Base-by-base conservation (phyloP, 345 rosid genomes). In the Pelargonium nanum region DNA sequence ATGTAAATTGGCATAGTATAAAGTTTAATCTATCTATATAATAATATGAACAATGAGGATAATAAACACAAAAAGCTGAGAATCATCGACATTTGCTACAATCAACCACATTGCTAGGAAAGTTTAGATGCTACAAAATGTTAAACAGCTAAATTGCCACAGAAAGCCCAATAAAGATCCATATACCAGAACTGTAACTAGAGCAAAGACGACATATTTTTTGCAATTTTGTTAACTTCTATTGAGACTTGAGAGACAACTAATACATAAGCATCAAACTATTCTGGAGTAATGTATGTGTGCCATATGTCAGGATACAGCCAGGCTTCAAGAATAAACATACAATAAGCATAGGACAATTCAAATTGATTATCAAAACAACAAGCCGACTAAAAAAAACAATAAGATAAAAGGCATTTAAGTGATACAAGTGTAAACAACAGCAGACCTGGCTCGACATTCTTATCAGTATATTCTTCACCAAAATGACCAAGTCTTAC, bases 291-390 rank as follows among this genome's bases (percentile, higher is more conserved):
- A 3, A 12, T 17, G 40, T 30, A 40, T 17, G 15, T 2, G 16
- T 40, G 15, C 15, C 48, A 40, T 40, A 10, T 40, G 48, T 40
- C 48, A 6, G 10, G 40, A 30, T 30, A 30, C 40, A 30, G 40
- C 9, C 48, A 40, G 48, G 15, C 16, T 40, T 6, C 48, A 40
- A 15, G 15, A 40, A 12, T 40, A 40, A 40, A 40, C 16, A 40
- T 40, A 6, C 48, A 40, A 40, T 40, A 40, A 40, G n/a, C n/a
- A n/a, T 40, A 17, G 48, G 15, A 3, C 48, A 40, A 40, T 40
- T 48, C 30, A n/a, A 30, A 53, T 66, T 63, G 58, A 44, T 52
- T 53, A 48, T 40, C 58, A 65, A 59, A 70, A 59, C 55, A 68
- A 22, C 15, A 32, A 54, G 10, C 8, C 30, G n/a, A n/a, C n/a